Conservation (phyloP, 225 moss, liverwort and hornwort species). For the Sphagnum contortum region DNA sequence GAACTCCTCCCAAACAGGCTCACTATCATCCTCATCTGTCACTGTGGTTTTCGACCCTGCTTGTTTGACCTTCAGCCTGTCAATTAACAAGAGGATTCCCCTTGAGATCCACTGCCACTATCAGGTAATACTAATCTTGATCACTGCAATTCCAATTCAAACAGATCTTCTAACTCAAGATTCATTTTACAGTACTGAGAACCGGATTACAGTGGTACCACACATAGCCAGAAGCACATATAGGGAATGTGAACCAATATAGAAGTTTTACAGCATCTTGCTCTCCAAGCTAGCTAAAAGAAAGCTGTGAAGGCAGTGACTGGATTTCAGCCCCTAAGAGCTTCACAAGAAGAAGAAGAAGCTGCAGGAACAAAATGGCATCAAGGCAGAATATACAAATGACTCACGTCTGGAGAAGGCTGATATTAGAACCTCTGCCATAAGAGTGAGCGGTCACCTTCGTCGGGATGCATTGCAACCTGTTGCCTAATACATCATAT, state of each 20-base stretch:
- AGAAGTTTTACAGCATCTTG: no score
- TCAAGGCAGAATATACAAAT: background rate
- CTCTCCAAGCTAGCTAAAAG: no score
- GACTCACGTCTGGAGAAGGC: conserved; percentile 78
- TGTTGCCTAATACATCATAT: conserved; percentile 68
- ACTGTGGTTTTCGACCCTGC: conserved; percentile 61
- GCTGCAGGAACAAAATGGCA: background rate
- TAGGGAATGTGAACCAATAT: no score
- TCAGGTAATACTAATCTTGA: background rate
- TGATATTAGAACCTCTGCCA: conserved; percentile 63
- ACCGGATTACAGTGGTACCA: no score
- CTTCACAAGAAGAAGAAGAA: no score
- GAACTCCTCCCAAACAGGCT: conserved; percentile 75
- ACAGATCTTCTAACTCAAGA: no score
- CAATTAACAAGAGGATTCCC: conserved; percentile 1
- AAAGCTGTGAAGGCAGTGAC: no score
- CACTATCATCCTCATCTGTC: conserved; percentile 50
- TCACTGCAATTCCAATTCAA: no score
- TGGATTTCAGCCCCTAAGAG: no score
- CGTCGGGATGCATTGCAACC: conserved; percentile 68
- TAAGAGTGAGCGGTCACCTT: conserved; percentile 47
- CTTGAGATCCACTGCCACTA: background rate
- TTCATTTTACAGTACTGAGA: no score
- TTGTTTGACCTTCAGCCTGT: conserved; percentile 78
- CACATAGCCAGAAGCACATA: no score